phyloP scores from a whole-genome alignment of 352 stramenopile species.

The Phytophthora pseudosyringae region DNA sequence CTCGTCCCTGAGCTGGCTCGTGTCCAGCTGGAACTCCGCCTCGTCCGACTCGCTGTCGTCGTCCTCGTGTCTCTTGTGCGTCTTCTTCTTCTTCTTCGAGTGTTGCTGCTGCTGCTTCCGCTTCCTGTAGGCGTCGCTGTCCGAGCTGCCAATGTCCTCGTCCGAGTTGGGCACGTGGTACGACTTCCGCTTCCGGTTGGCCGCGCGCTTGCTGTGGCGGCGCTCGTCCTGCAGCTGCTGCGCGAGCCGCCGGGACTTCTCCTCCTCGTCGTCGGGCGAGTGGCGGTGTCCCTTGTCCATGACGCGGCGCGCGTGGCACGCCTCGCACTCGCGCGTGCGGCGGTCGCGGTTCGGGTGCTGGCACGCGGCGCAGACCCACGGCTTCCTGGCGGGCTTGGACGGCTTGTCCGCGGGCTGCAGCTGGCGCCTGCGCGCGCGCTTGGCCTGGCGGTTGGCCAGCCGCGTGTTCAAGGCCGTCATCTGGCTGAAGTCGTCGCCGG shows the following conservation, averaged over 20 bases:
- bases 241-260: conserved; percentile 27
- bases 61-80: conserved; percentile 31
- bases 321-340: conserved; percentile 46
- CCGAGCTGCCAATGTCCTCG: conserved; percentile 64
- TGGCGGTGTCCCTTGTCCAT: conserved; percentile 35
- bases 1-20: conserved; percentile 43
- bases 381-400: conserved; percentile 24
- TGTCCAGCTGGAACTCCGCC: conserved; percentile 44
- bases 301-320: conserved; percentile 43
- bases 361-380: conserved; percentile 60
- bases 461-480: conserved; percentile 79
- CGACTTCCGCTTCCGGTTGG: conserved; percentile 75
- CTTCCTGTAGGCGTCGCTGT: conserved; percentile 40
- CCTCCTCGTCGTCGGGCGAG: conserved; percentile 36
- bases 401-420: conserved; percentile 30
- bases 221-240: conserved; percentile 40
- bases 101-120: too few species aligned
- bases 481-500: conserved; percentile 68
- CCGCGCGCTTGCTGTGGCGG: conserved; percentile 64
- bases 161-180: conserved; percentile 87
- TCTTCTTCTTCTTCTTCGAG: conserved; percentile 28
- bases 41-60: conserved; percentile 58
- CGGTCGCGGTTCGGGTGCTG: conserved; percentile 52
- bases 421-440: conserved; percentile 53
- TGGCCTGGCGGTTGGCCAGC: conserved; percentile 71